These are phyloP conservation scores for Trichocladium uniseriatum DNA, from an alignment of 495 filamentous ascomycete species.

Conservation along the genomic window DNA sequence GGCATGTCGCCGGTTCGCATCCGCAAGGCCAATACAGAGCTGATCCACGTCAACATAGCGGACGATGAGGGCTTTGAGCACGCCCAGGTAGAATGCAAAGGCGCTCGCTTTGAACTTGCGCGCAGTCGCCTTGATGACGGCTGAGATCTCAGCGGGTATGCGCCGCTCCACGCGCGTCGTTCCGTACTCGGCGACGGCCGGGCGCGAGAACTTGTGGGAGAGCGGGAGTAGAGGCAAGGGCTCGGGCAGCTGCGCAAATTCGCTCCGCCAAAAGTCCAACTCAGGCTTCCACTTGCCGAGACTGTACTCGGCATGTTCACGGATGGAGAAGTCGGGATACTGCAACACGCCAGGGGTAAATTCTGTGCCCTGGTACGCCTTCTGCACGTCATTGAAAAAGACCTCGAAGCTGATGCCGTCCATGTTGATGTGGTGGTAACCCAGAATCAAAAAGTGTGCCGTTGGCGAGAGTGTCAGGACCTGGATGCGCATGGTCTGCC, in stretches of 20 bases:
- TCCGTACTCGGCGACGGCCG: no score
- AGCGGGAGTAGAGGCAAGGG: not conserved
- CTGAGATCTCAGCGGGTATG: not conserved
- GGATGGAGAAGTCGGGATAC: constrained; percentile 33
- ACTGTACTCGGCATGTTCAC: constrained; percentile 13
- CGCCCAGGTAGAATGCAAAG: constrained; percentile 2
- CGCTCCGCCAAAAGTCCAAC: not conserved
- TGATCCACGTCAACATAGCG: constrained; percentile 2
- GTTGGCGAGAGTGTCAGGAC: constrained; percentile 9
- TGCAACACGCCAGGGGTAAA: constrained; percentile 5
- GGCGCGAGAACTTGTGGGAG: no score
- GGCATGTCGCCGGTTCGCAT: constrained; percentile 28
- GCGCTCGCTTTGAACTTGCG: no score
- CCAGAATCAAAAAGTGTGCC: constrained; percentile 15
- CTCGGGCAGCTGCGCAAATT: not conserved
- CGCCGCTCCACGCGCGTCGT: not conserved
- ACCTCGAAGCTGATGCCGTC: constrained; percentile 20
- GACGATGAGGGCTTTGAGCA: not conserved
- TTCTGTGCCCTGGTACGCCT: constrained; percentile 9
- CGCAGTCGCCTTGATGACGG: not conserved
- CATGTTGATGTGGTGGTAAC: constrained; percentile 24
- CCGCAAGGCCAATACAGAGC: constrained; percentile 30
- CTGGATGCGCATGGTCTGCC: constrained; percentile 11
- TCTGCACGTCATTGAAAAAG: constrained; percentile 8
- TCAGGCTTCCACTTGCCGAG: not conserved